Conservation (phyloP, 768 basidiomycete genomes). For the Tephrocybe sp. region DNA sequence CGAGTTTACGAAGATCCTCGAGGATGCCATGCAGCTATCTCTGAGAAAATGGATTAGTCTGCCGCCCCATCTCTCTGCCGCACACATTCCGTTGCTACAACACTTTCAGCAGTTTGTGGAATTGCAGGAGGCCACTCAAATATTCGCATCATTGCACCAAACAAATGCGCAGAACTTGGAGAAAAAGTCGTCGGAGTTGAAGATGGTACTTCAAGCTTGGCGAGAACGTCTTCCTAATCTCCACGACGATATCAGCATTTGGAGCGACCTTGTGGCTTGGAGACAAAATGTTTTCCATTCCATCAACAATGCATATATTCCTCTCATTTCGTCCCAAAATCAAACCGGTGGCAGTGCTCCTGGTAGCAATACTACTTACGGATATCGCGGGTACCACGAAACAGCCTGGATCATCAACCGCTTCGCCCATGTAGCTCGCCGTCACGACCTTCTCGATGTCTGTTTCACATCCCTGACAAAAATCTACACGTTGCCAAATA, state of each 20-base stretch:
- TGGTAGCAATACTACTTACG: constrained; percentile 70
- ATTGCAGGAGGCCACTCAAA: constrained; percentile 92
- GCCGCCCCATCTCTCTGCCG: constrained; percentile 83
- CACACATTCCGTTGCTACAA: constrained; percentile 92
- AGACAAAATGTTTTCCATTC: constrained; percentile 97
- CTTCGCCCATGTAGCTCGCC: constrained; percentile 96
- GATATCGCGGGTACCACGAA: constrained; percentile 97
- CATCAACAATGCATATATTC: constrained; percentile 95
- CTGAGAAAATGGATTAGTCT: constrained; percentile 95
- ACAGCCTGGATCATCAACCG: constrained; percentile 99
- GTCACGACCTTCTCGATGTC: constrained; percentile 94
- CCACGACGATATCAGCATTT: constrained; percentile 97
- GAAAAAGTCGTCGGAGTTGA: constrained; percentile 92
- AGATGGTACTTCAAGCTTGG: constrained; percentile 96
- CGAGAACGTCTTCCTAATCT: constrained; percentile 93
- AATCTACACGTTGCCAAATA: constrained; percentile 98
- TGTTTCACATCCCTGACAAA: constrained; percentile 94
- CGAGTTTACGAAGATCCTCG: constrained; percentile 86
- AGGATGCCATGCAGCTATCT: constrained; percentile 96
- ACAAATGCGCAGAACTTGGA: constrained; percentile 90
- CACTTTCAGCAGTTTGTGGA: constrained; percentile 99
- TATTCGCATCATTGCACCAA: constrained; percentile 85
- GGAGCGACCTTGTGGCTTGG: constrained; percentile 99
- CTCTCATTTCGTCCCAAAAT: constrained; percentile 68
- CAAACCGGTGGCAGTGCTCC: constrained; percentile 46